Conservation (phyloP, 2,329 filamentous ascomycete species). For the Trichoderma aggressivum region DNA sequence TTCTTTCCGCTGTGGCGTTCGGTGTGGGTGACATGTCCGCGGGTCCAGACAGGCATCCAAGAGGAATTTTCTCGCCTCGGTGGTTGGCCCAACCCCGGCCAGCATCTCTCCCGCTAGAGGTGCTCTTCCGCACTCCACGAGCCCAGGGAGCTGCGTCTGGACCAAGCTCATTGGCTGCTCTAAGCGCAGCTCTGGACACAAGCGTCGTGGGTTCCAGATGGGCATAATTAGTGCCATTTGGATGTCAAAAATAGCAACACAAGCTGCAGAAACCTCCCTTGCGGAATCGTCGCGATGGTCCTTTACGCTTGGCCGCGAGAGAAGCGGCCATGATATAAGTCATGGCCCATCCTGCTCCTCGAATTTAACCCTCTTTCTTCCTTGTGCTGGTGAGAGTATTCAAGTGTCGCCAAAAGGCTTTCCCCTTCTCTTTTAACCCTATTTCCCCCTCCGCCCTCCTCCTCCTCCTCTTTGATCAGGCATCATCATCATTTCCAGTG, state of each 20-base stretch:
- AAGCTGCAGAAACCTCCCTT: conserved; percentile 15
- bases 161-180: conserved; percentile 43
- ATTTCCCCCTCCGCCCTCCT: conserved; percentile 31
- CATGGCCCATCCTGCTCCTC: conserved; percentile 43
- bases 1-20: conserved; percentile 7
- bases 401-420: conserved; percentile 49
- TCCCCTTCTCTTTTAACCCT: conserved; percentile 39
- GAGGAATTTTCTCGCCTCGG: conserved; percentile 9
- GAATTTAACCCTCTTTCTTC: conserved; percentile 42
- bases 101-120: conserved; percentile 21
- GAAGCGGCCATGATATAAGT: conserved; percentile 56
- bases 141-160: conserved; percentile 21
- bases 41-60: conserved; percentile 15
- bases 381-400: conserved; percentile 42
- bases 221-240: conserved; percentile 26
- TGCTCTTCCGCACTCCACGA: conserved; percentile 24
- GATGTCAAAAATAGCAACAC: conserved; percentile 40
- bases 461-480: conserved; percentile 22
- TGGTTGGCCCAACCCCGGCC: conserved; percentile 17
- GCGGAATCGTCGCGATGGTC: conserved; percentile 25
- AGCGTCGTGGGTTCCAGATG: conserved; percentile 28
- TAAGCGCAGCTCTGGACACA: conserved; percentile 42
- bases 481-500: conserved; percentile 31
- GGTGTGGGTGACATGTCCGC: conserved; percentile 17
- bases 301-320: conserved; percentile 35